phyloP scores from a whole-genome alignment of 331 rosid species.

The Quercus phellos region DNA sequence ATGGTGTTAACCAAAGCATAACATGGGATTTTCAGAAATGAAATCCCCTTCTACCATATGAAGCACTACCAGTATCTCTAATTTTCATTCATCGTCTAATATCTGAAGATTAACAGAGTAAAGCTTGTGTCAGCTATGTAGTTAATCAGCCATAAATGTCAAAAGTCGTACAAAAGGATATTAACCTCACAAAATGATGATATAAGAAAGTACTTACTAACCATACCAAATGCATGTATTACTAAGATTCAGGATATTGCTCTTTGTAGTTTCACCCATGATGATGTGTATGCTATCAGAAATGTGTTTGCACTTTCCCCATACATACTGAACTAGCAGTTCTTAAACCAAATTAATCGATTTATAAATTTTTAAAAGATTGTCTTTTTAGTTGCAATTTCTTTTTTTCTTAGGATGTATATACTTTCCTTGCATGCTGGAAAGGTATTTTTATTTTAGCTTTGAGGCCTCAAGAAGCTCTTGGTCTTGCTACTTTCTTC shows the following conservation, averaged over 20 bases:
- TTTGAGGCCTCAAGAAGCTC: constrained; percentile 10
- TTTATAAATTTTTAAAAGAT: constrained; percentile 19
- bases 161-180: not conserved
- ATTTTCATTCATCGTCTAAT: not conserved
- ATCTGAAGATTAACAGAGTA: not conserved
- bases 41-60: not conserved
- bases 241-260: not conserved
- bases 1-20: not conserved
- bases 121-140: not conserved
- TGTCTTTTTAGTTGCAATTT: constrained; percentile 9
- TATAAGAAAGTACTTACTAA: too few relatives aligned
- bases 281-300: not conserved
- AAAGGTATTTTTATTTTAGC: not conserved
- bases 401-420: not conserved
- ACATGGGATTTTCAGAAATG: not conserved
- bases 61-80: not conserved
- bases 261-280: too few relatives aligned
- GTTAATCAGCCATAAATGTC: not conserved
- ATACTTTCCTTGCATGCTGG: not conserved
- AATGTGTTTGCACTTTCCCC: not conserved
- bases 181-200: not conserved
- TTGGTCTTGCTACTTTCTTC: not conserved
- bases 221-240: not conserved
- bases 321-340: not conserved
- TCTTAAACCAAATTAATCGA: constrained; percentile 16